A percentile compares a stretch with the other conserved stretches of the same genome.
Evolutionary conservation across 2,329 filamentous ascomycete genomes (phyloP).

Genomic region (Xylariales sp.): DNA sequence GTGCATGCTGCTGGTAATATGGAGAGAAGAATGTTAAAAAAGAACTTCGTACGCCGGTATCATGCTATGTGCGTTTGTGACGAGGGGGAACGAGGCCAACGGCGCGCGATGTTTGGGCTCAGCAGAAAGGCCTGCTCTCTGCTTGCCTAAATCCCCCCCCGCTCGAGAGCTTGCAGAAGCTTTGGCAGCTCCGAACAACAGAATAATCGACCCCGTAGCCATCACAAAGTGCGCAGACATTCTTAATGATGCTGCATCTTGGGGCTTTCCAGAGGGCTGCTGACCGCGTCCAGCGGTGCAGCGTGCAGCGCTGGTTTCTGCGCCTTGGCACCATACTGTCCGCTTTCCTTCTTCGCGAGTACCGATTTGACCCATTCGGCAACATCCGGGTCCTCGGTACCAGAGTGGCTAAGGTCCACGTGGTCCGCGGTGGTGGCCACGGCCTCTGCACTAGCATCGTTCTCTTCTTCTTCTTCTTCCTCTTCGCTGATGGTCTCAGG

Average conservation of each 20-base stretch:
- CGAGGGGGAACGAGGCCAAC: neutral
- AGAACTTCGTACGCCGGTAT: slow-evolving; percentile 21
- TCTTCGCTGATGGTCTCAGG: slow-evolving; percentile 46
- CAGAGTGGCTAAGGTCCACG: slow-evolving; percentile 34
- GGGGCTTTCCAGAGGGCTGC: slow-evolving; percentile 44
- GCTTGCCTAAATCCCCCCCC: neutral
- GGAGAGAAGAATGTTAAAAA: no score
- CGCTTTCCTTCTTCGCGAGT: slow-evolving; percentile 61
- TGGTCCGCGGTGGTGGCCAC: slow-evolving; percentile 38
- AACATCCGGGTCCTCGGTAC: slow-evolving; percentile 73
- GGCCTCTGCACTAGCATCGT: slow-evolving; percentile 31
- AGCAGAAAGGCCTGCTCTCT: slow-evolving; percentile 3
- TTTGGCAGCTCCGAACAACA: no score
- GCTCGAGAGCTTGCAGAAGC: no score
- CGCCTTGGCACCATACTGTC: slow-evolving; percentile 39
- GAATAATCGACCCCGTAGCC: no score
- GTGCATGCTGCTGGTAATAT: no score
- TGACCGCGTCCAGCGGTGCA: slow-evolving; percentile 72
- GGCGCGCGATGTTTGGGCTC: neutral
- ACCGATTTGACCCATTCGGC: slow-evolving; percentile 77
- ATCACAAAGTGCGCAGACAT: no score
- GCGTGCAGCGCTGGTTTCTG: slow-evolving; percentile 81
- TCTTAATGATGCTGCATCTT: slow-evolving; percentile 2
- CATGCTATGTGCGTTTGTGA: slow-evolving; percentile 18
- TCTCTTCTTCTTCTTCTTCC: slow-evolving; percentile 28